Conservation (phyloP, 495 filamentous ascomycete genomes). For the Neurospora sp. region DNA sequence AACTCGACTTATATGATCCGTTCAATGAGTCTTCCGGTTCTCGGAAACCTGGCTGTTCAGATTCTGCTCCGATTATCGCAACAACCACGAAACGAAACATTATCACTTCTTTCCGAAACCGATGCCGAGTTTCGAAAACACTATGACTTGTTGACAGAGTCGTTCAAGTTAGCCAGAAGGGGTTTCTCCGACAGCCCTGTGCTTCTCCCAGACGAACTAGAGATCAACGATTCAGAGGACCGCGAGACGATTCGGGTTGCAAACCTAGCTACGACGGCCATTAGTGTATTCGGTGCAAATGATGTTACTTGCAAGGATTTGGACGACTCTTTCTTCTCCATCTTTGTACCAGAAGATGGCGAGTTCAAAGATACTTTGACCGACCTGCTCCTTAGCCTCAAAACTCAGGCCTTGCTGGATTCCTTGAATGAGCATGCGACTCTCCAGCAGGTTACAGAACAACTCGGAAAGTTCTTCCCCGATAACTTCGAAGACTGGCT, state of each 20-base stretch:
- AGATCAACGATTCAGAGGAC: conserved; percentile 56
- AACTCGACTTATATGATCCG: conserved; percentile 23
- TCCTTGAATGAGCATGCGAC: conserved; percentile 50
- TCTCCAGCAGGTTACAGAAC: conserved; percentile 47
- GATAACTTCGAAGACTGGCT: conserved; percentile 54
- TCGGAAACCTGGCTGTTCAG: conserved; percentile 36
- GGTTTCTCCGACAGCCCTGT: conserved; percentile 61
- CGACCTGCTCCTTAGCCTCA: conserved; percentile 70
- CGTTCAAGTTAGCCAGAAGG: conserved; percentile 74
- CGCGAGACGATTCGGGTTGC: conserved; percentile 72
- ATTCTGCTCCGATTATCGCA: conserved; percentile 36
- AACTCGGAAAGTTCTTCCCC: conserved; percentile 68
- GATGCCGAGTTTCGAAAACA: conserved; percentile 69
- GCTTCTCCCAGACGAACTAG: conserved; percentile 64
- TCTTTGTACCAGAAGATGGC: conserved; percentile 67
- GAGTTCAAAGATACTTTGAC: conserved; percentile 45
- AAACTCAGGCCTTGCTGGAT: conserved; percentile 77
- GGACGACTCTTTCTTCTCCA: conserved; percentile 74
- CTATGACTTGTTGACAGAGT: conserved; percentile 67
- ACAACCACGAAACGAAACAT: conserved; percentile 48
- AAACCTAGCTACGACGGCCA: conserved; percentile 78
- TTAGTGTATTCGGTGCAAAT: conserved; percentile 71
- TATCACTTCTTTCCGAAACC: conserved; percentile 59
- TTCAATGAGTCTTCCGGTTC: conserved; percentile 30
- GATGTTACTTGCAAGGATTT: conserved; percentile 76